Evolutionary conservation across 2,329 filamentous ascomycete species (phyloP).

Genomic region (Pseudocercospora macadamiae): DNA sequence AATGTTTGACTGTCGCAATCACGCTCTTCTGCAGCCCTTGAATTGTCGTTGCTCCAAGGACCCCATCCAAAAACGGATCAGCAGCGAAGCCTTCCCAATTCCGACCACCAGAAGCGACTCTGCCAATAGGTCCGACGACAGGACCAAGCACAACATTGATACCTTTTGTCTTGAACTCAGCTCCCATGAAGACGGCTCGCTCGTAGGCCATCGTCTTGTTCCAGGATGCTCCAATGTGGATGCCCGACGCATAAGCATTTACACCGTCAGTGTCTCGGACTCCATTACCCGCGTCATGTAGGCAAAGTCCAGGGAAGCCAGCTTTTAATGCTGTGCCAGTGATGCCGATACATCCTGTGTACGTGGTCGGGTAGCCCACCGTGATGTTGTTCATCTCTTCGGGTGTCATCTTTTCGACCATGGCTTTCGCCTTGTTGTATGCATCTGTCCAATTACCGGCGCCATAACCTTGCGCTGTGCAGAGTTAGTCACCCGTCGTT

Average conservation of each 20-base stretch:
- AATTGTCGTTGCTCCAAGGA: conserved; percentile 56
- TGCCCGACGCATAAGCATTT: conserved; percentile 46
- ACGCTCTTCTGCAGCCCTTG: conserved; percentile 61
- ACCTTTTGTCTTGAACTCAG: conserved; percentile 55
- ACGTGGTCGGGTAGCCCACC: conserved; percentile 33
- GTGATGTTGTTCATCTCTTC: conserved; percentile 44
- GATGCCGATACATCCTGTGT: conserved; percentile 43
- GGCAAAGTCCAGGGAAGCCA: conserved; percentile 46
- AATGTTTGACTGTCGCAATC: conserved; percentile 62
- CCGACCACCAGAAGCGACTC: conserved; percentile 68
- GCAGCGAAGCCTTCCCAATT: conserved; percentile 75
- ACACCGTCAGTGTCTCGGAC: conserved; percentile 48
- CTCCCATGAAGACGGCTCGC: conserved; percentile 57
- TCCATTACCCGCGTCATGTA: conserved; percentile 47
- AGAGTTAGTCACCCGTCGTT: neutral
- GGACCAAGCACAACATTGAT: conserved; percentile 72
- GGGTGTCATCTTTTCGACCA: conserved; percentile 41
- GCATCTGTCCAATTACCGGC: conserved; percentile 38
- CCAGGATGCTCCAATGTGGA: conserved; percentile 55
- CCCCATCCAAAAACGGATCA: conserved; percentile 66
- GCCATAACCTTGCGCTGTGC: conserved; percentile 35
- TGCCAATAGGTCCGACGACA: conserved; percentile 68
- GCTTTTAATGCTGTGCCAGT: conserved; percentile 40
- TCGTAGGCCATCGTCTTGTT: conserved; percentile 57
- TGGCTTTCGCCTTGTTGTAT: conserved; percentile 35